Conservation (phyloP, 371 early-diverging fungal species). For the Syncephalastrum racemosum region DNA sequence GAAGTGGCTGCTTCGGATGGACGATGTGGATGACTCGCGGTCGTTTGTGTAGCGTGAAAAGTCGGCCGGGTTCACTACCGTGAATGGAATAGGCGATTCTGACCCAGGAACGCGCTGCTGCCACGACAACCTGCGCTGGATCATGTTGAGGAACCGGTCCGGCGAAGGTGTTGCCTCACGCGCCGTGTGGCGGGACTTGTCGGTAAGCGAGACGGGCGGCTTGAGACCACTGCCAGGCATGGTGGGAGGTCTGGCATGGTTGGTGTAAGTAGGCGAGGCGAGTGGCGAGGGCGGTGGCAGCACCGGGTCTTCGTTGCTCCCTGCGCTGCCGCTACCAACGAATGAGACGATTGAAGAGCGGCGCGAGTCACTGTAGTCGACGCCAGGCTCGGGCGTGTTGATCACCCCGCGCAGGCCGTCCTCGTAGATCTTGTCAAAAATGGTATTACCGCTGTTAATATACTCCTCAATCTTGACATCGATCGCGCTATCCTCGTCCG, state of each 20-base stretch:
- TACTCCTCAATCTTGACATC: slow-evolving; percentile 49
- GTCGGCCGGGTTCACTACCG: slow-evolving; percentile 43
- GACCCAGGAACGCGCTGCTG: slow-evolving; percentile 35
- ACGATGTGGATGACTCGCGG: slow-evolving; percentile 49
- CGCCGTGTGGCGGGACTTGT: not conserved
- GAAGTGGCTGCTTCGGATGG: slow-evolving; percentile 48
- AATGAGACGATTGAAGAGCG: slow-evolving; percentile 23
- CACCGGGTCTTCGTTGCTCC: slow-evolving; percentile 17
- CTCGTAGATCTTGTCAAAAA: slow-evolving; percentile 63
- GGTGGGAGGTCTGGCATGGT: slow-evolving; percentile 5
- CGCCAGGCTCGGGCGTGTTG: slow-evolving; percentile 32
- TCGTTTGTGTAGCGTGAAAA: slow-evolving; percentile 44
- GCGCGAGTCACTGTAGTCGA: slow-evolving; percentile 13
- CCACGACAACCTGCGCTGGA: slow-evolving; percentile 40
- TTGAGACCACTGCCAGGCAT: not conserved
- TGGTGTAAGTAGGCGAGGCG: slow-evolving; percentile 6
- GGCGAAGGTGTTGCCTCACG: slow-evolving; percentile 31
- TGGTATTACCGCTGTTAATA: slow-evolving; percentile 50
- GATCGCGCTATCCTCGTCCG: slow-evolving; percentile 19
- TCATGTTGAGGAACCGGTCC: slow-evolving; percentile 42
- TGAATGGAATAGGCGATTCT: slow-evolving; percentile 43
- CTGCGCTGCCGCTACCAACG: slow-evolving; percentile 10
- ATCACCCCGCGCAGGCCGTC: slow-evolving; percentile 54
- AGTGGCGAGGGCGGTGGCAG: slow-evolving; percentile 8
- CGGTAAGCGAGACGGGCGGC: slow-evolving; percentile 7